Evolutionary conservation across 768 basidiomycete genomes (phyloP).

Genomic region (Auriculariales sp.): DNA sequence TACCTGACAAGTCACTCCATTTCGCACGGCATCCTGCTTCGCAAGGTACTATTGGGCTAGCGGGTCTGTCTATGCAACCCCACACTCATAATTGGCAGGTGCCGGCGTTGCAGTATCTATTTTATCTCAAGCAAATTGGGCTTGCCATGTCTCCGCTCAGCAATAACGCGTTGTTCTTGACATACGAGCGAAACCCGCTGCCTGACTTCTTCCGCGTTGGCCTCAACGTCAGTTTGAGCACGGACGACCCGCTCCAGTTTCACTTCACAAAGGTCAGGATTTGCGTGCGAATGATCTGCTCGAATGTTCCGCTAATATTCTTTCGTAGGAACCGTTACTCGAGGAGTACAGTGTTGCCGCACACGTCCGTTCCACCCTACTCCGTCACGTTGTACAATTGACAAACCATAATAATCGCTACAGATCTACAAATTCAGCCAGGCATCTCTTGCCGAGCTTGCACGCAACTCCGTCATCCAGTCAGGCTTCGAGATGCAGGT

Average conservation of each 20-base stretch:
- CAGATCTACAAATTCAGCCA: constrained; percentile 96
- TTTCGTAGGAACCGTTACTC: constrained; percentile 69
- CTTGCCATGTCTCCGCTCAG: constrained; percentile 97
- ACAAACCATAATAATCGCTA: not conserved
- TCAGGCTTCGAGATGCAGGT: constrained; percentile 98
- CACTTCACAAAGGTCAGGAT: constrained; percentile 87
- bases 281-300: not conserved
- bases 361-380: constrained; percentile 54
- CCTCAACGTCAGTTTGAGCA: constrained; percentile 89
- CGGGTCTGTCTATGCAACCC: too few species aligned
- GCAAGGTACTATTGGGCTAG: too few species aligned
- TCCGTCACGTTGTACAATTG: not conserved
- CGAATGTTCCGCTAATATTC: not conserved
- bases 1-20: constrained; percentile 96
- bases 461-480: constrained; percentile 94
- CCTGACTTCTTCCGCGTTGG: constrained; percentile 96
- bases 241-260: constrained; percentile 92
- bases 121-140: constrained; percentile 96
- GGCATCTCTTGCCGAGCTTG: constrained; percentile 87
- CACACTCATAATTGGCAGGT: too few species aligned
- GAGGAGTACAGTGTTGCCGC: constrained; percentile 98
- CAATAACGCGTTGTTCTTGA: constrained; percentile 93
- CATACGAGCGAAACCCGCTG: constrained; percentile 92
- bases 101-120: constrained; percentile 91
- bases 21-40: constrained; percentile 94